These are phyloP conservation scores for Solanum chacoense DNA, from an alignment of 305 asterid genomes.

Conservation along the genomic window DNA sequence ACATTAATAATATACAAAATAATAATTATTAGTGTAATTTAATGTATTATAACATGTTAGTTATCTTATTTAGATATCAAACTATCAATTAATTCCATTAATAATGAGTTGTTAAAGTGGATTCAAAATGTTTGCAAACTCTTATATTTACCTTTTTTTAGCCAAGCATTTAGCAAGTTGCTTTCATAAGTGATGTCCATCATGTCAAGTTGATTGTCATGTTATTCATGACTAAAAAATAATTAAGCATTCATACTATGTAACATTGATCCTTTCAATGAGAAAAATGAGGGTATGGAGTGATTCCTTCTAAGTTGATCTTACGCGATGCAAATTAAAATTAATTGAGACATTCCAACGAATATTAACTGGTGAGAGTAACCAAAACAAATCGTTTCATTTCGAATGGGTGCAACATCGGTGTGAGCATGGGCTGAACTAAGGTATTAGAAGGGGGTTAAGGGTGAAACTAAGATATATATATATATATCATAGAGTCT, in stretches of 20 bases:
- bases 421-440: background rate
- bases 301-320: background rate
- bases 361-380: background rate
- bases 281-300: background rate
- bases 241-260: background rate
- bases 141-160: background rate
- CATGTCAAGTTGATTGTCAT: background rate
- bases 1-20: background rate
- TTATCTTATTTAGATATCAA: background rate
- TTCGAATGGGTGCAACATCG: background rate
- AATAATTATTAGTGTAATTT: background rate
- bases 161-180: background rate
- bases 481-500: no score
- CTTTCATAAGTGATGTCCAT: background rate
- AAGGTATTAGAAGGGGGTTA: background rate
- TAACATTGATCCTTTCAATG: background rate
- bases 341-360: background rate
- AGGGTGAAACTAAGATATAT: background rate
- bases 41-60: background rate
- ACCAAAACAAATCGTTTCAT: background rate
- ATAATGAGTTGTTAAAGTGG: background rate
- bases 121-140: background rate
- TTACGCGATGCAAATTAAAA: background rate
- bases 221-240: background rate
- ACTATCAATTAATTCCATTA: background rate